Evolutionary conservation across 768 basidiomycete genomes (phyloP), one percentile per base, ranked within the genome.

Genomic region (Cytidiella melzeri): DNA sequence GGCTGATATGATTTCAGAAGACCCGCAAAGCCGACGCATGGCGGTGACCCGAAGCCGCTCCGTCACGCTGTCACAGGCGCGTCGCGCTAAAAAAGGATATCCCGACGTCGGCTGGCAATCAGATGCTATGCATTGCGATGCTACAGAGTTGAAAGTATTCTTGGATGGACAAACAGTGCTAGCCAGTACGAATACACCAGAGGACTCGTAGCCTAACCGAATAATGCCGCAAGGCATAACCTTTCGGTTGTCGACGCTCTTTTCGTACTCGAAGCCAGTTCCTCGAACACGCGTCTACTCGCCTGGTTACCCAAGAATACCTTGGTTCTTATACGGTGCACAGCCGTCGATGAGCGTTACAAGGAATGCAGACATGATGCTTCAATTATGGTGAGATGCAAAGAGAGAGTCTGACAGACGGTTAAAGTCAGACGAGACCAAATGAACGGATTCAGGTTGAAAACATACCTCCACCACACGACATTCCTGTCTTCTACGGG

Each of bases 291-390:
- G 42, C 77, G 70, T 5, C 72, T 65, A 54, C 87, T 87, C 0
- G 70, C 84, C 3, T 43, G 59, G 63, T 89, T 89, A 5, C 70
- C 82, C 4, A 59, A 58, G 43, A 75, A 77, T 4, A 74, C 70
- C 10, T 67, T 64, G 2, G 65, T 74, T 15, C 68, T 62, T 50
- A 86, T 69, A 42, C 60, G 60, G 7, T 71, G 71, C 6, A 74
- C 70, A 0, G 73, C 71, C 85, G 88, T 84, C 58, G 39, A 88
- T 46, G 26, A 90, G 42, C 4, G 73, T 74, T 7, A 63, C 64
- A 25, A 89, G 58, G 0, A 75, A 83, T n/a, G 76, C 78, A 19
- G 76, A 75, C 87, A 88, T 88, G 53, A 89, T 86, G 0, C 86
- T 84, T 55, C 67, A 71, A 26, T 83, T 73, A 50, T 87, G 84